Base-by-base conservation (phyloP, 495 filamentous ascomycete species). In the Hypoxylon perforatum region DNA sequence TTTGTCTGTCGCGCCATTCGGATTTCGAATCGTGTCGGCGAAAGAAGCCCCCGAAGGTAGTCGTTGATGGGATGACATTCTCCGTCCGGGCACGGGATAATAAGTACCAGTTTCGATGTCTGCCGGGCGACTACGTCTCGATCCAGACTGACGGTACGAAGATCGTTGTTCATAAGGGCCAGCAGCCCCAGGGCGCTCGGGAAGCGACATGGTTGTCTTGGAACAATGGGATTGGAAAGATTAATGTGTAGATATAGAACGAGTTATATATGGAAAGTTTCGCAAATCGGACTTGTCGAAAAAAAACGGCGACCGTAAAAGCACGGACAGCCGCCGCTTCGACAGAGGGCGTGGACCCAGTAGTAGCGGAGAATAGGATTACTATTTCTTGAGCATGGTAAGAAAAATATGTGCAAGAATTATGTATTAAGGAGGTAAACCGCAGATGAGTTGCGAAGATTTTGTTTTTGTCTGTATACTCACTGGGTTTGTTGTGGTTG, bases 141-240 rank as follows among this genome's bases (percentile, higher is more conserved):
- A 86, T 4, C 87, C 86, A 36, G 90, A 87, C 45, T 91, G 86
- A 58, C 88, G 88, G 69, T 90, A 92, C 39, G 87, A 63, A 57
- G 57, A 73, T 58, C 79, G 77, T 62, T 86, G 85, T 58, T 90
- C 87, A 60, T 84, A 85, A 39, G 88, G 85, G 61, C 82, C 87
- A 63, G 82, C 80, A 56, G 80, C 82, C 57, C 82, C 82, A 17
- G 90, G 89, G 71, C 87, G 80, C 73, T 88, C 86, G 57, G 90
- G 88, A 61, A 90, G 80, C 75, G 89, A 90, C 89, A 91, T 91
- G 65, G 57, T 77, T 59, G 69, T 77, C 51, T 47, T 25, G 22
- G 47, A 22, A 68, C 75, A 70, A 77, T 70, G 66, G 35, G 46
- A 65, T 50, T 33, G 49, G n/a, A 28, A 33, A 46, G 30, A 33